Base-by-base conservation (phyloP, 345 rosid species). In the Eucalyptus microcorys region DNA sequence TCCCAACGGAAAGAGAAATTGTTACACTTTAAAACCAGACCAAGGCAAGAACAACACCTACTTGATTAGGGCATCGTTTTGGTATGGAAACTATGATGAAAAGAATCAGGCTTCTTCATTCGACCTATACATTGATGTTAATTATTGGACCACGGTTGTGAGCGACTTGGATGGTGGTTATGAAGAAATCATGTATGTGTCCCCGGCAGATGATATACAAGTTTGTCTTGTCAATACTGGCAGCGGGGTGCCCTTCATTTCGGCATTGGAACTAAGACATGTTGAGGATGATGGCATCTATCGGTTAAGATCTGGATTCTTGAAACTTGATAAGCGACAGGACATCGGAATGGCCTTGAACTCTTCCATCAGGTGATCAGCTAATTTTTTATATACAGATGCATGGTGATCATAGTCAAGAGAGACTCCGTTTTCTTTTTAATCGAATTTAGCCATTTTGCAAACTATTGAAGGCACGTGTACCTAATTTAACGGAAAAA, bases 61-160 rank as follows among this genome's bases (percentile, higher is more conserved):
- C 57, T 49, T 96, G 89, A 91, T 95, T 48, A 90, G 96, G 88
- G 91, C 95, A 2, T 53, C 57, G 10, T 96, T 93, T 89, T 47
- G 92, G 92, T 93, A 95, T 27, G 96, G 95, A 32, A 93, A 95
- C 87, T 96, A 96, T 16, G 95, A 95, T 85, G 86, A 14, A 8
- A 21, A 79, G 9, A 89, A 86, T 5, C 66, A 64, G 16, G 22
- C 88, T 14, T 96, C 96, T 1, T 52, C 14, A n/a, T 96, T 96
- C 5, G 95, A 93, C 16, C 86, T 95, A 10, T 89, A 92, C 89
- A 59, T 94, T 0, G 97, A 94, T 5, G 93, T 93, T 64, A 93
- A 95, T 79, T 55, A 47, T 26, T 95, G 95, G 96, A 83, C 8
- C 22, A 88, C 92, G 1, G n/a, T n/a, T n/a, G 91, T 94, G 55